A percentile compares a stretch with the other conserved stretches of the same genome.
Conservation (phyloP, 257 asterid species). For the Solanum sejunctum region DNA sequence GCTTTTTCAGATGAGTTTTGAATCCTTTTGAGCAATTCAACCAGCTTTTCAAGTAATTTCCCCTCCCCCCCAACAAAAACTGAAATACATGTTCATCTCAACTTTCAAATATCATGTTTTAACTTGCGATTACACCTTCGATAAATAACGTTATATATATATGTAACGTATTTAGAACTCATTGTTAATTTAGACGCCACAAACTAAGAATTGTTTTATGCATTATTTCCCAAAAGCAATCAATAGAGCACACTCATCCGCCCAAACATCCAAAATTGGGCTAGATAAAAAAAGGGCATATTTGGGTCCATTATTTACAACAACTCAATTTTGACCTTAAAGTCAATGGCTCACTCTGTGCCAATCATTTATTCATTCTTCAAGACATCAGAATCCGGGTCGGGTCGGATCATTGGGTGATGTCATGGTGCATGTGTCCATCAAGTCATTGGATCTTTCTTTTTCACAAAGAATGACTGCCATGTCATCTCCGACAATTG, state of each 20-base stretch:
- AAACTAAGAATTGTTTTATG: background rate
- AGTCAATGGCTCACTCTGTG: conserved; percentile 2
- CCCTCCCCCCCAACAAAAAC: too few species aligned
- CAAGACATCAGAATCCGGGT: background rate
- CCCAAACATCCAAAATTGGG: background rate
- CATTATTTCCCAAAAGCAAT: background rate
- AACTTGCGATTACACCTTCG: too few species aligned
- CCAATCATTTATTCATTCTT: background rate
- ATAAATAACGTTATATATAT: too few species aligned
- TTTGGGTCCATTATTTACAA: conserved; percentile 3
- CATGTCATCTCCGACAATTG: background rate
- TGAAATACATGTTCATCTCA: background rate
- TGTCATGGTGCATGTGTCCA: background rate
- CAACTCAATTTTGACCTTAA: background rate
- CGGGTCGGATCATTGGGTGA: background rate
- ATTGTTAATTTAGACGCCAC: background rate
- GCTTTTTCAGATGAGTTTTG: too few species aligned
- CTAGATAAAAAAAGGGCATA: background rate
- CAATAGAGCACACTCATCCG: background rate
- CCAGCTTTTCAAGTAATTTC: too few species aligned
- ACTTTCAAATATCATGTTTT: background rate
- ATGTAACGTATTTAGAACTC: too few species aligned
- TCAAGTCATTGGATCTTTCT: background rate
- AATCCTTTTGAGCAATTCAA: too few species aligned
- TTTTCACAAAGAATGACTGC: background rate